phyloP scores from a whole-genome alignment of 371 early-diverging fungal species.

The Mortierella sp. region DNA sequence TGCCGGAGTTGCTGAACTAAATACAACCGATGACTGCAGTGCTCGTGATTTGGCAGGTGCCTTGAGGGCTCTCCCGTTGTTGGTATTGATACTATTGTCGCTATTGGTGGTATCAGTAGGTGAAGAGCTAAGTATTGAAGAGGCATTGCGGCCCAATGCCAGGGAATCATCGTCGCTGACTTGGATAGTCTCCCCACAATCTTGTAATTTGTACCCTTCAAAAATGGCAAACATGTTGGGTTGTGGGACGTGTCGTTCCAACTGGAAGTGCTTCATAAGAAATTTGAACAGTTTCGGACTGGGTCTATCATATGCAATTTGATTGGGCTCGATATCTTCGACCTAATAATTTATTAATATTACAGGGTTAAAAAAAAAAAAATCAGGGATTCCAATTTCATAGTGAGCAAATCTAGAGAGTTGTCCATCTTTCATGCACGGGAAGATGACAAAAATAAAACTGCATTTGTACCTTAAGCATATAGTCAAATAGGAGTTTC shows the following conservation, averaged over 20 bases:
- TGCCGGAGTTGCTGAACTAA: constrained; percentile 7
- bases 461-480: constrained; percentile 43
- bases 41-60: constrained; percentile 17
- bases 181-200: constrained; percentile 33
- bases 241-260: constrained; percentile 43
- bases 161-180: constrained; percentile 24
- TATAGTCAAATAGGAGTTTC: constrained; percentile 49
- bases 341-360: constrained; percentile 15
- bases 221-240: constrained; percentile 52
- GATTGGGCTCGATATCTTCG: constrained; percentile 38
- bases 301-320: constrained; percentile 54
- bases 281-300: constrained; percentile 51
- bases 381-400: background rate
- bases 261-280: constrained; percentile 42
- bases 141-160: background rate
- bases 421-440: background rate
- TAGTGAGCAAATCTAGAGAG: background rate
- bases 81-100: background rate
- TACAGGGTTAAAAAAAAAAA: background rate
- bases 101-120: background rate
- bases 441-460: constrained; percentile 7
- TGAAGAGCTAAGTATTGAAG: constrained; percentile 10
- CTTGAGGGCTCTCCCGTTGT: background rate
- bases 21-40: constrained; percentile 30
- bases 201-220: constrained; percentile 43